Evolutionary conservation across 495 filamentous ascomycete species (phyloP), one percentile per base, ranked within the genome.

Genomic region (Penicillium atrosanguineum): DNA sequence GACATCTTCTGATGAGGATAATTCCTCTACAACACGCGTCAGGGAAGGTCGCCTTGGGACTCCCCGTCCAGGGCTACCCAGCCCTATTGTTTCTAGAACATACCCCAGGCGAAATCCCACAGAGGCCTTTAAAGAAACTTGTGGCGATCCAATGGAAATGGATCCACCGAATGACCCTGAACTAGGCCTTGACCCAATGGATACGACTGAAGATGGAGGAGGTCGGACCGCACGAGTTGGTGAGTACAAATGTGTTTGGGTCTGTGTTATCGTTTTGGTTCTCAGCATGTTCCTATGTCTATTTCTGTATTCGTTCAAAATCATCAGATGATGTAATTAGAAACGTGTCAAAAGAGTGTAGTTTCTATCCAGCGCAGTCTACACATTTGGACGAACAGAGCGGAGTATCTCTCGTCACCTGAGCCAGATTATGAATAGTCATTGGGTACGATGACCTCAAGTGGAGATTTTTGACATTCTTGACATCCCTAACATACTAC

Each of bases 211-310:
- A 34, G 6, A 28, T 18, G 47, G 34, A 26, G 18, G 23, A 40
- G 36, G 34, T 19, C 37, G 48, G 20, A 28, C 34, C 38, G 16
- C 40, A n/a, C 31, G 18, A 31, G 44, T 50, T n/a, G 60, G 67
- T 69, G 61, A 68, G 68, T 66, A 62, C 36, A 66, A 61, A 53
- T 64, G 53, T 49, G 49, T 74, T 31, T 71, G 61, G 62, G 65
- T 64, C 29, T 11, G 59, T 31, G 65, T 69, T 16, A 56, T 65
- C 20, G 9, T 68, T 26, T 43, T 69, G 20, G 44, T 71, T 15
- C 37, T 66, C 36, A 48, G 57, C 41, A 66, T 71, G 62, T 69
- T 71, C 46, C 48, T 71, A 2, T 67, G 61, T 44, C 67, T 69
- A 8, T 72, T 70, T 45, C 59, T 68, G 52, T 71, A 67, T 49